phyloP scores from a whole-genome alignment of 768 basidiomycete genomes.

The Trametes cinnabarina region DNA sequence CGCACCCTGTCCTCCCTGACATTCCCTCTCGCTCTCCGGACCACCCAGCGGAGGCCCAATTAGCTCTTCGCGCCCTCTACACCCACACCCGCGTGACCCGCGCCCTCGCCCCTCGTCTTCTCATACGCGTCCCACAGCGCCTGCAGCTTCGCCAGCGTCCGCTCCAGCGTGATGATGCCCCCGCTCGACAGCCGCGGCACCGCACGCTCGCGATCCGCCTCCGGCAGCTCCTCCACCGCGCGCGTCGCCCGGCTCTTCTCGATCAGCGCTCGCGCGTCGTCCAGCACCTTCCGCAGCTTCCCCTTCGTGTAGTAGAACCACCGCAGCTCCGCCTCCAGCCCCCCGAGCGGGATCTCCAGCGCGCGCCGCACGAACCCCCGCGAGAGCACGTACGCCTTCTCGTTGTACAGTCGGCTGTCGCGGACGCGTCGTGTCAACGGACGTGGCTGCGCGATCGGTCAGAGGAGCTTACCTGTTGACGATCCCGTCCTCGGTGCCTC shows the following conservation, averaged over 20 bases:
- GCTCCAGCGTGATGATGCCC: conserved; percentile 73
- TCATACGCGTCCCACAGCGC: conserved; percentile 32
- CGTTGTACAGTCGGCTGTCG: conserved; percentile 83
- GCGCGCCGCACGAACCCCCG: conserved; percentile 89
- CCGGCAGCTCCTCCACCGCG: conserved; percentile 33
- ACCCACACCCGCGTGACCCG: not conserved
- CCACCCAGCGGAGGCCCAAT: not conserved
- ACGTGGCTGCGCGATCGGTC: conserved; percentile 1
- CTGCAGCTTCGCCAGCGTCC: conserved; percentile 69
- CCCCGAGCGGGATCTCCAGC: conserved; percentile 71
- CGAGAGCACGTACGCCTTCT: conserved; percentile 90
- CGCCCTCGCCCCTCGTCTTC: not conserved
- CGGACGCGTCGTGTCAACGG: not conserved
- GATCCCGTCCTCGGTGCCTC: conserved; percentile 86
- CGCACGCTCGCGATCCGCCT: conserved; percentile 44
- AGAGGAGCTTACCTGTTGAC: conserved; percentile 66
- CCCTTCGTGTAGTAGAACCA: conserved; percentile 69
- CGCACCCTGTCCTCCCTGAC: too few species aligned
- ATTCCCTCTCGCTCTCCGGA: too few species aligned
- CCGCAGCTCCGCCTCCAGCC: conserved; percentile 67
- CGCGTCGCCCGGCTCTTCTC: conserved; percentile 55
- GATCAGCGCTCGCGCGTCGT: conserved; percentile 60
- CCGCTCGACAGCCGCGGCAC: conserved; percentile 79
- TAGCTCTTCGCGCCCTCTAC: not conserved
- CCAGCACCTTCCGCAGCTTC: conserved; percentile 66